Conservation (phyloP, 257 asterid species). For the Schizonepeta tenuifolia region DNA sequence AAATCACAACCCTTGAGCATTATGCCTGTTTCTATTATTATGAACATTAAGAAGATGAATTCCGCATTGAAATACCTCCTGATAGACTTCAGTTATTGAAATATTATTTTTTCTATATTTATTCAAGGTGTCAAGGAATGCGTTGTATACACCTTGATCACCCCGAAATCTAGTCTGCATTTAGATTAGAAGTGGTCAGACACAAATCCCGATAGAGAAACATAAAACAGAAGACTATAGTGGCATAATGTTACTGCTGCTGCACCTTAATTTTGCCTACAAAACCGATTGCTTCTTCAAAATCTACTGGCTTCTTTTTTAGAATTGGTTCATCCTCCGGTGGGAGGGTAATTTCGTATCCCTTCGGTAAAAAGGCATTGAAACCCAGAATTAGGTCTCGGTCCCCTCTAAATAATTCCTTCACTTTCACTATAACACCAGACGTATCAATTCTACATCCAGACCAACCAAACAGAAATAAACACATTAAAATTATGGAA, state of each 20-base stretch:
- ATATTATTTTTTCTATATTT: constrained; percentile 79
- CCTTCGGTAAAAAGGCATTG: constrained; percentile 93
- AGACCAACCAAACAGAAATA: constrained; percentile 34
- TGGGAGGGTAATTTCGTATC: constrained; percentile 67
- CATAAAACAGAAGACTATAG: constrained; percentile 18
- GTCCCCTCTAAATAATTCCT: constrained; percentile 81
- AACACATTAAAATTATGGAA: constrained; percentile 1
- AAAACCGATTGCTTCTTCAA: constrained; percentile 81
- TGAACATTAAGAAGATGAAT: constrained; percentile 30
- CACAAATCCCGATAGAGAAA: constrained; percentile 28
- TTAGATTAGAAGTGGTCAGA: constrained; percentile 39
- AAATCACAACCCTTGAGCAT: constrained; percentile 26
- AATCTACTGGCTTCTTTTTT: constrained; percentile 78
- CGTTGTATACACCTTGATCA: constrained; percentile 76
- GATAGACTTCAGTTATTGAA: constrained; percentile 81
- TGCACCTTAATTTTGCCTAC: constrained; percentile 90
- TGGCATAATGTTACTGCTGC: constrained; percentile 34
- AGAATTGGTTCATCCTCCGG: constrained; percentile 66
- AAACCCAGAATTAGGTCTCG: constrained; percentile 85
- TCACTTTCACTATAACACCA: constrained; percentile 78
- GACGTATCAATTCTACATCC: constrained; percentile 66
- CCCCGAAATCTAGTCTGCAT: constrained; percentile 95
- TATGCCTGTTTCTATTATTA: background rate
- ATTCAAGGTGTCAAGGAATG: constrained; percentile 93
- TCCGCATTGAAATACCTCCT: constrained; percentile 58